phyloP scores from a whole-genome alignment of 1,139 yeast species.

The Yamadazyma blattariae region DNA sequence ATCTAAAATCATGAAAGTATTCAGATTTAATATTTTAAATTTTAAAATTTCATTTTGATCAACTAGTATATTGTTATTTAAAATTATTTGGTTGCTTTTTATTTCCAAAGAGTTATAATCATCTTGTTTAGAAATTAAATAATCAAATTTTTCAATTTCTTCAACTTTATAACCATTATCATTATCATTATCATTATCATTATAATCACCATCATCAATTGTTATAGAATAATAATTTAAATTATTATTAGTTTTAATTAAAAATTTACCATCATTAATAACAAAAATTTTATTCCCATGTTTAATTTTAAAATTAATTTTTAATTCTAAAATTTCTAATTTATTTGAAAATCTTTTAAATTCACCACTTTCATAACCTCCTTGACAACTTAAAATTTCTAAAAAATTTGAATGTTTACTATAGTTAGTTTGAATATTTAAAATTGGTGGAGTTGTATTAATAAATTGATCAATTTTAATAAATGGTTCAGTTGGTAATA shows the following conservation, averaged over 20 bases:
- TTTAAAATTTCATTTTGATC: conserved; percentile 1
- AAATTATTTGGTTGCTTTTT: conserved; percentile 1
- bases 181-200: background rate
- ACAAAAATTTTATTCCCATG: conserved; percentile 2
- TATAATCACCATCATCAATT: background rate
- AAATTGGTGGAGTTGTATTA: conserved; percentile 35
- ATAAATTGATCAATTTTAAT: conserved; percentile 21
- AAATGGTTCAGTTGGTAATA: conserved; percentile 26
- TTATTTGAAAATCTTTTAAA: conserved; percentile 16
- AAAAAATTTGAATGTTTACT: conserved; percentile 11
- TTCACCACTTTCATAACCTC: conserved; percentile 40
- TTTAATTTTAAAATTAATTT: conserved; percentile 5
- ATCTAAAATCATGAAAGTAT: conserved; percentile 7
- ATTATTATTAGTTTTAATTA: background rate
- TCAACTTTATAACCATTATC: background rate
- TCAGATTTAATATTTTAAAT: conserved; percentile 1
- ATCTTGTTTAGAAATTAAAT: too few species aligned
- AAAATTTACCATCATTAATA: background rate
- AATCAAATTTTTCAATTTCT: background rate
- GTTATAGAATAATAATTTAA: background rate
- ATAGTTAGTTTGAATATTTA: conserved; percentile 21
- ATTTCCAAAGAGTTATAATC: conserved; percentile 1
- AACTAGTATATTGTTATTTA: conserved; percentile 5
- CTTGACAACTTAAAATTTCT: conserved; percentile 31
- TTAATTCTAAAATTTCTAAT: conserved; percentile 2